These are phyloP conservation scores for Dalbergia cultrata DNA, from an alignment of 306 rosid genomes.

Conservation along the genomic window DNA sequence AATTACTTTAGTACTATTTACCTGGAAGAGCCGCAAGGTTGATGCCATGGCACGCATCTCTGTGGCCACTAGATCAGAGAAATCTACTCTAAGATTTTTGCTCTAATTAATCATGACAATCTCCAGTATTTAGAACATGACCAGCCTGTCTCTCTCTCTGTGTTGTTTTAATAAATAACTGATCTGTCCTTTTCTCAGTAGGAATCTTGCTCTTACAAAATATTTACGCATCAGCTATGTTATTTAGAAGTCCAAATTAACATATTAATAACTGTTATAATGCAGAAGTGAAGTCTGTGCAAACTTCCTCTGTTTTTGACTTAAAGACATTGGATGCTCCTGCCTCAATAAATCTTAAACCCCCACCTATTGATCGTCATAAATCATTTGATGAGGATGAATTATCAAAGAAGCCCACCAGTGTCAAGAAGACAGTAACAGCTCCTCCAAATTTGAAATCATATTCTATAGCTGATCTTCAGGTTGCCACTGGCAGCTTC, in stretches of 20 bases:
- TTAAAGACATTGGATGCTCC: slow-evolving; percentile 69
- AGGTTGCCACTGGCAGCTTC: slow-evolving; percentile 96
- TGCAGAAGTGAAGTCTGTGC: slow-evolving; percentile 80
- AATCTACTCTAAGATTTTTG: slow-evolving; percentile 10
- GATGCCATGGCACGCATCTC: slow-evolving; percentile 12
- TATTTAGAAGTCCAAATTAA: slow-evolving; percentile 35
- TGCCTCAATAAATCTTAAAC: slow-evolving; percentile 77
- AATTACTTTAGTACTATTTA: slow-evolving; percentile 16
- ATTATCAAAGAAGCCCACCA: slow-evolving; percentile 64
- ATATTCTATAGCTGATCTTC: slow-evolving; percentile 91
- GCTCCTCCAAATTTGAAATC: slow-evolving; percentile 72
- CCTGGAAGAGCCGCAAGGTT: slow-evolving; percentile 19
- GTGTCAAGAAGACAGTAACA: slow-evolving; percentile 65
- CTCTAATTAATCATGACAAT: slow-evolving; percentile 1
- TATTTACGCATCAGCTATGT: slow-evolving; percentile 19
- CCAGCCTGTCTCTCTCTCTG: neutral
- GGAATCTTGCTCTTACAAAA: slow-evolving; percentile 30
- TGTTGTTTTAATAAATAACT: neutral
- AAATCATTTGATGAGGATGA: slow-evolving; percentile 88
- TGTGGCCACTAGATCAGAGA: slow-evolving; percentile 28
- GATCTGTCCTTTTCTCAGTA: slow-evolving; percentile 15
- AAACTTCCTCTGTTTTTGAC: slow-evolving; percentile 62
- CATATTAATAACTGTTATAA: slow-evolving; percentile 36
- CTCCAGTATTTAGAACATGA: slow-evolving; percentile 15
- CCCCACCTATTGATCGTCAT: slow-evolving; percentile 89